These are phyloP conservation scores for Lactarius vividus DNA, from an alignment of 768 basidiomycete species.

Conservation along the genomic window DNA sequence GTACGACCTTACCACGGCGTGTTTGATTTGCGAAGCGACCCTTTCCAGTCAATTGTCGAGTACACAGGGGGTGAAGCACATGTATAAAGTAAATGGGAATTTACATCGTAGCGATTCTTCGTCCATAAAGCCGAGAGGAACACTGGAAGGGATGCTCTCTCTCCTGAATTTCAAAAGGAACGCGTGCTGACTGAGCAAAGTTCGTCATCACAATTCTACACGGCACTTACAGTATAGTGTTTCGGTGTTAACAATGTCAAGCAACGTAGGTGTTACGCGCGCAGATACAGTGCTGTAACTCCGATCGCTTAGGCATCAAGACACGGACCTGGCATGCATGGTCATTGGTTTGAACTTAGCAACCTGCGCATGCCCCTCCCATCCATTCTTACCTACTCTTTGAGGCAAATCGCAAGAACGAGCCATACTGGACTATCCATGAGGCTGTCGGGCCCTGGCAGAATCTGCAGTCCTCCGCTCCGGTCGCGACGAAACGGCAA, in stretches of 20 bases:
- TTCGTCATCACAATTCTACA: too few relatives aligned
- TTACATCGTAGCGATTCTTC: background rate
- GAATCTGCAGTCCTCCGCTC: background rate
- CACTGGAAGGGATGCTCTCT: background rate
- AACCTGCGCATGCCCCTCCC: conserved; percentile 8
- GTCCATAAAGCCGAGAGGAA: too few relatives aligned
- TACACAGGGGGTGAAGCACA: background rate
- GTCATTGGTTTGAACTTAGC: too few relatives aligned
- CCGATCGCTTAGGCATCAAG: too few relatives aligned
- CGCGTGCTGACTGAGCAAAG: too few relatives aligned
- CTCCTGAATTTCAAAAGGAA: too few relatives aligned
- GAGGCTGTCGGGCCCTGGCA: conserved; percentile 16
- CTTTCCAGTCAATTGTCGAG: background rate
- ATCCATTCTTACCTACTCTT: conserved; percentile 11
- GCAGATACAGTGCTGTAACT: too few relatives aligned
- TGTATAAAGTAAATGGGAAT: background rate
- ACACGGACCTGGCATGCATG: too few relatives aligned
- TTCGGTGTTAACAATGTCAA: too few relatives aligned
- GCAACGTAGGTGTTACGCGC: too few relatives aligned
- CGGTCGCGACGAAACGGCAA: background rate
- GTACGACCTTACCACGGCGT: conserved; percentile 16
- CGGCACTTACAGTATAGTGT: too few relatives aligned
- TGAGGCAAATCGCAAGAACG: conserved; percentile 7
- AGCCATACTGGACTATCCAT: background rate
- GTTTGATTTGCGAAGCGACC: conserved; percentile 3